These are phyloP conservation scores for Blumeria graminis DNA, from an alignment of 2,329 filamentous ascomycete species.

Conservation along the genomic window DNA sequence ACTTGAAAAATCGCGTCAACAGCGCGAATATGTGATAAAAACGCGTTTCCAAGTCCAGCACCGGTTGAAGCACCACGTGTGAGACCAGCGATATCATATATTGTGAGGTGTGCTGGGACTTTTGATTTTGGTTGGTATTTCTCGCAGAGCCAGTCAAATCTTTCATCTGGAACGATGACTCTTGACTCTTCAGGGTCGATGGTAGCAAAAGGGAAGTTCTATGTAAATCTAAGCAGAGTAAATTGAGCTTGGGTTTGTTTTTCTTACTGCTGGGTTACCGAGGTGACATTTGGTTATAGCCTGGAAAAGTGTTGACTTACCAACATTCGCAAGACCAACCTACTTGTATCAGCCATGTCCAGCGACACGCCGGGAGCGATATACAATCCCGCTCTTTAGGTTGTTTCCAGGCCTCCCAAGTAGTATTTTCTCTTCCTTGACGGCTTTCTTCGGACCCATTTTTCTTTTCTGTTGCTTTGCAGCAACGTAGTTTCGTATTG, in stretches of 20 bases:
- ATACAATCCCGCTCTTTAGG: conserved; percentile 96
- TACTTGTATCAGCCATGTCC: conserved; percentile 17
- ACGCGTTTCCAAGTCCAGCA: conserved; percentile 89
- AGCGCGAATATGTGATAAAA: conserved; percentile 94
- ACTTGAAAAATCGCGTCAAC: conserved; percentile 97
- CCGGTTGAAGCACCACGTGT: conserved; percentile 91
- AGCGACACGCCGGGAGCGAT: conserved; percentile 14
- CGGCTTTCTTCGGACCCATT: conserved; percentile 90
- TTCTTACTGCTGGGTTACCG: conserved; percentile 79
- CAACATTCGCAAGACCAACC: conserved; percentile 97
- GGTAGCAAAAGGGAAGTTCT: conserved; percentile 98
- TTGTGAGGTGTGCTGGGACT: conserved; percentile 92
- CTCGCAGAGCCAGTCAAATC: conserved; percentile 84
- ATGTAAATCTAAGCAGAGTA: conserved; percentile 6
- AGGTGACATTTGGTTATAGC: conserved; percentile 94
- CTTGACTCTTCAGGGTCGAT: conserved; percentile 97
- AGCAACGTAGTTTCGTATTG: conserved; percentile 22
- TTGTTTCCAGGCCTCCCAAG: conserved; percentile 92
- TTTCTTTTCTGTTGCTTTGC: conserved; percentile 23
- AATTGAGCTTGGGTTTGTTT: conserved; percentile 13
- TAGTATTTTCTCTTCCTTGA: conserved; percentile 84
- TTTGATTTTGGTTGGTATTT: conserved; percentile 96
- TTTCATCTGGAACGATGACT: conserved; percentile 86
- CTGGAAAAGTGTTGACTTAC: conserved; percentile 98
- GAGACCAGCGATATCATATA: conserved; percentile 96